These are phyloP conservation scores for Colletotrichum siamense DNA, from an alignment of 2,329 filamentous ascomycete species.

Conservation along the genomic window DNA sequence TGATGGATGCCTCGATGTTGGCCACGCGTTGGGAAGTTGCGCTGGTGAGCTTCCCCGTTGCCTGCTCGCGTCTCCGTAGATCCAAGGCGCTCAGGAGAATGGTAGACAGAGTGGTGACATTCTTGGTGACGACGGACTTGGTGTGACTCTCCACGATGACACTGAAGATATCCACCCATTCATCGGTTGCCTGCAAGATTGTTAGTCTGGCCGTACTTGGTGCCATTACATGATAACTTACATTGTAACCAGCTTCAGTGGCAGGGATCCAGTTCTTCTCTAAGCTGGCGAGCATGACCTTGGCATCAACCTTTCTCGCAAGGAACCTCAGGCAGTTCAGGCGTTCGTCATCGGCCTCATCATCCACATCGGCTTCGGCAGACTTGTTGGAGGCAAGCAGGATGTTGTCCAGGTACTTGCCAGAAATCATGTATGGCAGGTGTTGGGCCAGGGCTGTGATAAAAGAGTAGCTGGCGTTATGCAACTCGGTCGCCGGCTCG, in stretches of 20 bases:
- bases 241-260: conserved; percentile 64
- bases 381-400: conserved; percentile 76
- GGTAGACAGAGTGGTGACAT: conserved; percentile 71
- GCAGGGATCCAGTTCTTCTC: conserved; percentile 75
- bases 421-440: conserved; percentile 88
- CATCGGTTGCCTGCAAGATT: conserved; percentile 61
- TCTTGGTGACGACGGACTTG: conserved; percentile 80
- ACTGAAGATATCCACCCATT: conserved; percentile 74
- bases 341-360: conserved; percentile 69
- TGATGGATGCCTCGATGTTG: conserved; percentile 65
- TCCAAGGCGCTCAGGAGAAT: conserved; percentile 68
- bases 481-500: conserved; percentile 66
- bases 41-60: conserved; percentile 49
- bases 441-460: conserved; percentile 81
- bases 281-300: conserved; percentile 76
- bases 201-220: background rate
- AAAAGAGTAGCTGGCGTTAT: conserved; percentile 83
- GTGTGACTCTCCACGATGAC: conserved; percentile 77
- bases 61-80: conserved; percentile 63
- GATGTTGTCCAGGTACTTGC: conserved; percentile 73
- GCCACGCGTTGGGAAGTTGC: conserved; percentile 53
- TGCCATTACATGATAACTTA: conserved; percentile 43
- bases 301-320: conserved; percentile 78
- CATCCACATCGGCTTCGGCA: conserved; percentile 63
- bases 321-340: conserved; percentile 74